Evolutionary conservation across 805 yeast species (phyloP), one percentile per base, ranked within the genome.

Genomic region (Yarrowia sp.): DNA sequence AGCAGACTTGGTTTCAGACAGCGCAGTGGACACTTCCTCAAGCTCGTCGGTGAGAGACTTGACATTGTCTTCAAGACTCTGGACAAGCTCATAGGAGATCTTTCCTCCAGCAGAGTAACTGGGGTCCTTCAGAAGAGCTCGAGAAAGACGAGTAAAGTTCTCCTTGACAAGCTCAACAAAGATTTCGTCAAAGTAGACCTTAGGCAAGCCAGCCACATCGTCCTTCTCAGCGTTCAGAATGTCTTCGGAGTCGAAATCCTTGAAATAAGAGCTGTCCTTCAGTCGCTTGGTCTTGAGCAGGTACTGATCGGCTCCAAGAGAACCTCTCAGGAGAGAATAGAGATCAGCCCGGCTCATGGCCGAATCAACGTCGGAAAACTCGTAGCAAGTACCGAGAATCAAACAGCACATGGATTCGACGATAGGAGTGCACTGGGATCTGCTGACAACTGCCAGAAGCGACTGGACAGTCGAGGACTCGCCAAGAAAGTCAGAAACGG

Each of bases 271-370:
- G 69, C 82, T 81, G 58, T 89, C 90, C 71, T 87, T 86, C 73
- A 95, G 87, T 74, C 90, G 91, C 64, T 86, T 86, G 3, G 94
- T 83, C 72, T 89, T 88, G 63, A 90, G 82, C 3, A 88, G 82
- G 73, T 91, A 93, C 70, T 89, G 90, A 72, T 92, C 97, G 65
- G 86, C 84, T 0, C 98, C 97, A 50, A 94, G 79, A n/a, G 89
- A 83, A 70, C 87, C 88, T 0, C 83, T 79, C n/a, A 95, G 79
- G 58, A 91, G 77, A 3, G 86, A 78, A 74, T 87, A 87, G 26
- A 91, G 79, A 7, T 86, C 89, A 1, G 76, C 76, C 71, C 98
- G 73, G 80, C 80, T 68, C 12, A 82, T 78, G 1, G 87, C 82
- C 0, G 98, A 91, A 2, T 79, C 78, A 16, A 78, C 79, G 5